Percentiles rank a stretch among this genome's conserved stretches.
These are phyloP conservation scores for Penicillium alfredii DNA, from an alignment of 495 filamentous ascomycete species.

Conservation along the genomic window DNA sequence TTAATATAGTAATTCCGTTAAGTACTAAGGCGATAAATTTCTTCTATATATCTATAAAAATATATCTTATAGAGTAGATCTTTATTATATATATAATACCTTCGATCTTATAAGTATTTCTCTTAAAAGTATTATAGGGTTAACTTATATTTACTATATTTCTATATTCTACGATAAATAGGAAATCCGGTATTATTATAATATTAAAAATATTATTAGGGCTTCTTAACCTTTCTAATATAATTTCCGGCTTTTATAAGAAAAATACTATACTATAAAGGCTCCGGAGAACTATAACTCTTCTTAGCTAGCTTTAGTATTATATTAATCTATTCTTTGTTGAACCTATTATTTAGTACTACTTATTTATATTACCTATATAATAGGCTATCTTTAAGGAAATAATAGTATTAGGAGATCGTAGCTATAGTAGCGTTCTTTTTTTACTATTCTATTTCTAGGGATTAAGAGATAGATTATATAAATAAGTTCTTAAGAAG, in stretches of 20 bases:
- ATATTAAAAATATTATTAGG: constrained; percentile 19
- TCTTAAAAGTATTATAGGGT: constrained; percentile 20
- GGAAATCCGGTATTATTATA: constrained; percentile 14
- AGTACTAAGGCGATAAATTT: constrained; percentile 12
- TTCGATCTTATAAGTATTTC: constrained; percentile 19
- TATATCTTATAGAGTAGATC: constrained; percentile 24
- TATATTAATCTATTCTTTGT: constrained; percentile 7
- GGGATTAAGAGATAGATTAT: constrained; percentile 21
- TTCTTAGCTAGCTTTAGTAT: constrained; percentile 12
- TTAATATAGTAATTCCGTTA: too few species aligned
- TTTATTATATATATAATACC: constrained; percentile 17
- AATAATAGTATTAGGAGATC: constrained; percentile 14
- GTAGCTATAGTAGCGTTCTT: constrained; percentile 15
- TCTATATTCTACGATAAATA: constrained; percentile 15
- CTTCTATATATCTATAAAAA: constrained; percentile 18
- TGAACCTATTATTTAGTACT: constrained; percentile 3
- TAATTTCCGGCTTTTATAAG: constrained; percentile 10
- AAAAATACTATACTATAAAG: constrained; percentile 7
- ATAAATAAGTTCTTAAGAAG: constrained; percentile 22
- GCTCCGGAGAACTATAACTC: constrained; percentile 7
- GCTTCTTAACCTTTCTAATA: constrained; percentile 15
- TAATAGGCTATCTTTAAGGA: constrained; percentile 16
- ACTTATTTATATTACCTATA: constrained; percentile 16
- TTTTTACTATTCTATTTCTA: constrained; percentile 23
- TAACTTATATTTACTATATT: constrained; percentile 18